These are phyloP conservation scores for Talaromyces sp. DNA, from an alignment of 2,329 filamentous ascomycete species.

Conservation along the genomic window DNA sequence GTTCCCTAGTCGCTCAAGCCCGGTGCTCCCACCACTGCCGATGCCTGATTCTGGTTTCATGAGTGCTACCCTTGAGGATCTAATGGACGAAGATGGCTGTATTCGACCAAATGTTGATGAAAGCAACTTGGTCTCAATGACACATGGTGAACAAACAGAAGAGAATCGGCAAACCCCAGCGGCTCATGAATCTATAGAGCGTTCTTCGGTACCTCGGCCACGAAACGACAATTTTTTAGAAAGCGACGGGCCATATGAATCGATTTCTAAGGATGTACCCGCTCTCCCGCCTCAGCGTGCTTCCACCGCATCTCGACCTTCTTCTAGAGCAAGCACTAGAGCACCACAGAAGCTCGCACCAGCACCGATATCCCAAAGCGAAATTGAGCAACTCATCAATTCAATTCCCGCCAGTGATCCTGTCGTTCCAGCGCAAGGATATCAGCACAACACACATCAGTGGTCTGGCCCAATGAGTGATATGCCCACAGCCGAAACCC, in stretches of 20 bases:
- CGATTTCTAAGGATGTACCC: slow-evolving; percentile 16
- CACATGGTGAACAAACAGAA: background rate
- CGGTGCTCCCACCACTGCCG: slow-evolving; percentile 59
- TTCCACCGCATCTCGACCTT: slow-evolving; percentile 28
- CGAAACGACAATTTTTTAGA: slow-evolving; percentile 16
- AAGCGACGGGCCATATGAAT: slow-evolving; percentile 16
- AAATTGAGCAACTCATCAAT: slow-evolving; percentile 25
- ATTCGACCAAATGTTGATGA: slow-evolving; percentile 11
- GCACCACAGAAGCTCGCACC: slow-evolving; percentile 32
- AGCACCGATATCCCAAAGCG: slow-evolving; percentile 30
- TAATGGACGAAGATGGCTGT: slow-evolving; percentile 57
- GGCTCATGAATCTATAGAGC: background rate
- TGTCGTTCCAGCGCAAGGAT: slow-evolving; percentile 20
- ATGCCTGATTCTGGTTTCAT: slow-evolving; percentile 73
- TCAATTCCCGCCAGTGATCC: slow-evolving; percentile 49
- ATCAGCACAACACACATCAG: slow-evolving; percentile 37
- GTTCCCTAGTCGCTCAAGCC: slow-evolving; percentile 70
- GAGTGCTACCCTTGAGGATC: slow-evolving; percentile 68
- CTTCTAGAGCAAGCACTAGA: slow-evolving; percentile 30
- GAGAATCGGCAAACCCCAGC: background rate
- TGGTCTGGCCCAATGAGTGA: slow-evolving; percentile 42
- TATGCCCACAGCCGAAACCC: slow-evolving; percentile 35
- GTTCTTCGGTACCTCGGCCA: slow-evolving; percentile 15
- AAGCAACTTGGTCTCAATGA: background rate
- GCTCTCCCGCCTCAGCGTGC: slow-evolving; percentile 23